Evolutionary conservation across 495 filamentous ascomycete genomes (phyloP), one percentile per base, ranked within the genome.

Genomic region (Peziza echinospora): DNA sequence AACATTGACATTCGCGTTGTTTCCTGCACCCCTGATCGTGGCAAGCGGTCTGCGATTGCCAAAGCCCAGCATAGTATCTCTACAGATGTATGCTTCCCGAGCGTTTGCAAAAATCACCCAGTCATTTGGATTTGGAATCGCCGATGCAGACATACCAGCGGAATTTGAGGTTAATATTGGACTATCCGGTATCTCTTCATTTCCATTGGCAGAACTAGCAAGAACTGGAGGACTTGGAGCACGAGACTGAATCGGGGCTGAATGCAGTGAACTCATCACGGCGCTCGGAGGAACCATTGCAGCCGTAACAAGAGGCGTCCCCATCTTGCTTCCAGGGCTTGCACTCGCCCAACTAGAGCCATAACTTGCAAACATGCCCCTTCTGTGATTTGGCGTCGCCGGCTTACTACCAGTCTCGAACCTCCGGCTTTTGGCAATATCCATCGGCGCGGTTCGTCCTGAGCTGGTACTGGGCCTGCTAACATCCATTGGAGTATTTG

Each of bases 11-110:
- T 11, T 17, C 30, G 13, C 30, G 6, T 11, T 13, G 72, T 23
- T 71, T 65, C 1, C 83, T 19, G 16, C 85, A 61, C 80, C 93
- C 40, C 80, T 76, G 50, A 97, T 94, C 48, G 82, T 80, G 41
- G 73, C 72, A 4, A 93, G 67, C 6, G 89, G 89, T 52, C 70
- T 67, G 39, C 54, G 75, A 65, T 52, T 62, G 55, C 24, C 70
- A 69, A 52, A 72, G 62, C 23, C 57, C 46, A 41, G 63, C 66
- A 49, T 71, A 58, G 25, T 58, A 52, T 75, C 68, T 43, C 62
- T 60, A 9, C 70, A 70, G 44, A 72, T 68, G 22, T 60, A 56
- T 8, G 68, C 66, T 45, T 71, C 67, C n/a, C 53, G 51, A 0
- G 54, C 52, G 16, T 63, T 49, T 4, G 54, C 52, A 21, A 55